Evolutionary conservation across 352 stramenopile genomes (phyloP).

Genomic region (Phytophthora colocasiae): DNA sequence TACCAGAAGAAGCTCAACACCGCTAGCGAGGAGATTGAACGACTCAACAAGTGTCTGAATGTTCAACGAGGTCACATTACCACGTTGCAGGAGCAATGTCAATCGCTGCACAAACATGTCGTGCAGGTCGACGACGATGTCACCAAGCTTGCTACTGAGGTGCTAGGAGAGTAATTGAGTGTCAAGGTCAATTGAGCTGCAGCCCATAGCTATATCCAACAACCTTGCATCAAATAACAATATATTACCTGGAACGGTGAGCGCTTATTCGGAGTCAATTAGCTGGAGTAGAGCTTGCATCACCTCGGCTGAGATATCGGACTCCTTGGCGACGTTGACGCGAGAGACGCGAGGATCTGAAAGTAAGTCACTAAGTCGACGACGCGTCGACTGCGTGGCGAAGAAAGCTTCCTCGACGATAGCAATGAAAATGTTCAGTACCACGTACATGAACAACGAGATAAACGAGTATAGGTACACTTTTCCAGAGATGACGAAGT

Average conservation of each 20-base stretch:
- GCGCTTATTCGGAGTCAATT: slow-evolving; percentile 40
- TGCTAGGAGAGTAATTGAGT: slow-evolving; percentile 66
- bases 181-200: background rate
- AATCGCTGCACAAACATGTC: slow-evolving; percentile 87
- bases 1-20: slow-evolving; percentile 88
- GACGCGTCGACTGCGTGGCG: slow-evolving; percentile 70
- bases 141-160: slow-evolving; percentile 83
- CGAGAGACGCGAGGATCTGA: slow-evolving; percentile 51
- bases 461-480: slow-evolving; percentile 92
- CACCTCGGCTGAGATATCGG: slow-evolving; percentile 65
- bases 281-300: slow-evolving; percentile 57
- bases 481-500: slow-evolving; percentile 72
- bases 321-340: slow-evolving; percentile 45
- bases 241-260: slow-evolving; percentile 10
- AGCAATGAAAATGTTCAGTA: slow-evolving; percentile 93
- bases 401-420: slow-evolving; percentile 94
- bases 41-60: slow-evolving; percentile 86
- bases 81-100: slow-evolving; percentile 84
- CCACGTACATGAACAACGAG: slow-evolving; percentile 93
- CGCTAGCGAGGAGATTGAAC: slow-evolving; percentile 83
- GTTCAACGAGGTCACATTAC: slow-evolving; percentile 86
- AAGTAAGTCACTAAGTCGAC: slow-evolving; percentile 70
- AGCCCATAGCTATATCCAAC: slow-evolving; percentile 5
- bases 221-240: slow-evolving; percentile 26
- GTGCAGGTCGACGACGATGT: slow-evolving; percentile 88